Conservation (phyloP, 805 yeast species). For the Wickerhamiella sergipiensis region DNA sequence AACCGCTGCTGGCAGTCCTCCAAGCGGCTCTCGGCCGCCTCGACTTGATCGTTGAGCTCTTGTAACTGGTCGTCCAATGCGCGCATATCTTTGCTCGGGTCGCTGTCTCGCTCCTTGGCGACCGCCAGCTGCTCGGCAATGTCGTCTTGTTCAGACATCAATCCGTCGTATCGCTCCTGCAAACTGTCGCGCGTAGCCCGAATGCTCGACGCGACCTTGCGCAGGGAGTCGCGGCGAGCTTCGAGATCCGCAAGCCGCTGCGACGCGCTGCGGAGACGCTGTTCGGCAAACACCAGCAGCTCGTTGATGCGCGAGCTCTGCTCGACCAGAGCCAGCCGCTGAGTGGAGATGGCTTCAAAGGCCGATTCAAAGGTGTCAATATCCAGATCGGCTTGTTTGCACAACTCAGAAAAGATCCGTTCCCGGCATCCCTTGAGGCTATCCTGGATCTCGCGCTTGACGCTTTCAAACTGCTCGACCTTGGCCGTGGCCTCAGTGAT, state of each 20-base stretch:
- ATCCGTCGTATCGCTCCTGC: conserved; percentile 17
- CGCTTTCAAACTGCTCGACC: conserved; percentile 23
- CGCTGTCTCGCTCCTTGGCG: conserved; percentile 29
- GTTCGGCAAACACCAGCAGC: conserved; percentile 51
- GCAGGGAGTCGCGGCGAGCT: conserved; percentile 10
- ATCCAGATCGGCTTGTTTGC: conserved; percentile 7
- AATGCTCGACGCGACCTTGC: conserved; percentile 8
- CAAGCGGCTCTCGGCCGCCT: not conserved
- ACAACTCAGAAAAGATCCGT: conserved; percentile 6
- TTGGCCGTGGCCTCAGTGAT: not conserved
- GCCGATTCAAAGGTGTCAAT: conserved; percentile 12
- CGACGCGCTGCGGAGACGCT: conserved; percentile 39
- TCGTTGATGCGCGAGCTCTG: conserved; percentile 48
- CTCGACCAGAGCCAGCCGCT: conserved; percentile 45
- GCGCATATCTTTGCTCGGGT: conserved; percentile 24
- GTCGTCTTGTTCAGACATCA: conserved; percentile 7
- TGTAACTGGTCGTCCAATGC: conserved; percentile 24
- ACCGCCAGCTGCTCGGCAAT: conserved; percentile 15
- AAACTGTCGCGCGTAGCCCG: conserved; percentile 8
- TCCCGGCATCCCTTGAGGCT: not conserved
- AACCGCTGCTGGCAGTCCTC: conserved; percentile 4
- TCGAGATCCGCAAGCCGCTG: conserved; percentile 28
- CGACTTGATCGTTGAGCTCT: conserved; percentile 9
- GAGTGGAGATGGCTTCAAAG: conserved; percentile 25
- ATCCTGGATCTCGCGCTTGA: conserved; percentile 12